Evolutionary conservation across 345 rosid genomes (phyloP).

Genomic region (Acer yangbiense): DNA sequence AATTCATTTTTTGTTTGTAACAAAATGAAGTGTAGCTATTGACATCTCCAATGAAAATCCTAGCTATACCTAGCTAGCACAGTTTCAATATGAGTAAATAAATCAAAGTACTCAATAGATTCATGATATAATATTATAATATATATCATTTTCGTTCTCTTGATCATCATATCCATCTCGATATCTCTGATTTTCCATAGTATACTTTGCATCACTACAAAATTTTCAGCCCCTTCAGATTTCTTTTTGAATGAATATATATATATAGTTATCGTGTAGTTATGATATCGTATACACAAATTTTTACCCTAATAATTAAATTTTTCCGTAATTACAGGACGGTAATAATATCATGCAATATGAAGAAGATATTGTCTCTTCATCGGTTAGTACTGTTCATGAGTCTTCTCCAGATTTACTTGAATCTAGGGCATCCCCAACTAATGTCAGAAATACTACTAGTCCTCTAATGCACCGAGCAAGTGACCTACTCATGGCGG

Average conservation of each 20-base stretch:
- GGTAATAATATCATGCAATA: not conserved
- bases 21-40: not conserved
- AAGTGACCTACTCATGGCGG: constrained; percentile 42
- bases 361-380: constrained; percentile 4
- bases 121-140: too few relatives aligned
- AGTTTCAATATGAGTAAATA: too few relatives aligned
- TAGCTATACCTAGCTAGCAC: not conserved
- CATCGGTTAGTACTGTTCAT: not conserved
- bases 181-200: not conserved
- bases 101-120: too few relatives aligned
- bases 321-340: not conserved
- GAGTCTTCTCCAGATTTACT: constrained; percentile 18
- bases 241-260: not conserved
- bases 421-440: constrained; percentile 14
- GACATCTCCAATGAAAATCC: not conserved
- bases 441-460: not conserved
- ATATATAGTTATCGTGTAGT: too few relatives aligned
- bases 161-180: too few relatives aligned
- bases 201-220: not conserved
- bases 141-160: too few relatives aligned
- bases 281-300: not conserved
- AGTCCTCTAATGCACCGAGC: constrained; percentile 18
- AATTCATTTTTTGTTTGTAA: too few relatives aligned
- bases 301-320: not conserved
- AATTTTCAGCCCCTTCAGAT: not conserved